These are phyloP conservation scores for Adansonia gregorii DNA, from an alignment of 441 rosid species.

Conservation along the genomic window DNA sequence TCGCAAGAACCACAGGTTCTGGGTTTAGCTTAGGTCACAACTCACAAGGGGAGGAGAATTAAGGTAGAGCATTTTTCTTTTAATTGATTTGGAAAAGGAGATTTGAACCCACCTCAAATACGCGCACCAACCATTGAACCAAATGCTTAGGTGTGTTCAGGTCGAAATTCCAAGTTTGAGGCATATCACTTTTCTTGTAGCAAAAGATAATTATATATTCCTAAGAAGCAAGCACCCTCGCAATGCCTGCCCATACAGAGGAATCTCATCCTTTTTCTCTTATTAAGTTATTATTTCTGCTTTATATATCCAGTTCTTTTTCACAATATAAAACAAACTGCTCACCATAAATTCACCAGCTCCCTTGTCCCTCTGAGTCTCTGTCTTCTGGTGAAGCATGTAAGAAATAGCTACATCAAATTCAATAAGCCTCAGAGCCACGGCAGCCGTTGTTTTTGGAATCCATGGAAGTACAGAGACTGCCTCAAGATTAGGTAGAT, in stretches of 20 bases:
- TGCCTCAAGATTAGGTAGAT: constrained; percentile 32
- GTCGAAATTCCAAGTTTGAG: neutral
- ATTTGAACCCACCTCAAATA: neutral
- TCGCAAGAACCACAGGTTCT: neutral
- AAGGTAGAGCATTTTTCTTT: neutral
- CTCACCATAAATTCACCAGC: constrained; percentile 56
- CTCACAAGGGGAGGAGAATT: neutral
- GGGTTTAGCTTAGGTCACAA: neutral
- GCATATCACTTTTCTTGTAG: neutral
- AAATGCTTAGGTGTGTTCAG: neutral
- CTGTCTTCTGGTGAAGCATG: constrained; percentile 47
- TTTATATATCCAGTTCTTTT: neutral
- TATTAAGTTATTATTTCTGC: neutral
- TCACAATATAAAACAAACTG: constrained; percentile 14
- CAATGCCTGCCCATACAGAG: neutral
- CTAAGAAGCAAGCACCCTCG: neutral
- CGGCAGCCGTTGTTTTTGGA: constrained; percentile 73
- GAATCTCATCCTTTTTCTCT: neutral
- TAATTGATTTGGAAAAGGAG: neutral
- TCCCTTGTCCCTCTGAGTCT: constrained; percentile 41
- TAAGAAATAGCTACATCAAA: constrained; percentile 63
- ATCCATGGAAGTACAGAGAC: constrained; percentile 68
- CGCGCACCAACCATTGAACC: neutral
- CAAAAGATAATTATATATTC: neutral
- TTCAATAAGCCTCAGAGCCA: constrained; percentile 66